A percentile compares a stretch with the other conserved stretches of the same genome.
phyloP scores from a whole-genome alignment of 1,139 yeast species.

The Zygoascus meyerae region DNA sequence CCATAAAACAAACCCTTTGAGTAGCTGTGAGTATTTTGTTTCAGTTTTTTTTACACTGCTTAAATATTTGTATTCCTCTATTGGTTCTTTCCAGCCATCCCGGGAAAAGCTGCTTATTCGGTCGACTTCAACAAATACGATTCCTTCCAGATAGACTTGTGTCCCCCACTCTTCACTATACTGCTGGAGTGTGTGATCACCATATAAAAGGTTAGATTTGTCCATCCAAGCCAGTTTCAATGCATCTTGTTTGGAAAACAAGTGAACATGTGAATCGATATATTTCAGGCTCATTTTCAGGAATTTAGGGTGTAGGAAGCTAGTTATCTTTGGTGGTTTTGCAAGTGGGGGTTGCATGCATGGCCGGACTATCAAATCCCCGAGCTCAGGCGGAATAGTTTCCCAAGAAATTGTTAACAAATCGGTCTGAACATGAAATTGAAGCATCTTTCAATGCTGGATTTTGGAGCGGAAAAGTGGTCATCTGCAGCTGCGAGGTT shows the following conservation, averaged over 20 bases:
- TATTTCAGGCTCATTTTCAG: no score
- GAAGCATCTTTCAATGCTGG: no score
- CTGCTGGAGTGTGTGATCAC: slow-evolving; percentile 24
- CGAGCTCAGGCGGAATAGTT: no score
- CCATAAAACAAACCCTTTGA: slow-evolving; percentile 14
- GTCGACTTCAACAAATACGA: slow-evolving; percentile 33
- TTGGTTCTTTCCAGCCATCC: slow-evolving; percentile 22
- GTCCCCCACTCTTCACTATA: slow-evolving; percentile 17
- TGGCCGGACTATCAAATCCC: no score
- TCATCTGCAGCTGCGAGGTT: no score
- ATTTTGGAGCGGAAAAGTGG: no score
- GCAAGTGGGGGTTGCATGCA: no score
- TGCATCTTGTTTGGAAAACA: slow-evolving; percentile 26
- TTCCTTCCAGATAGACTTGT: slow-evolving; percentile 21
- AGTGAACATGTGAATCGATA: slow-evolving; percentile 36
- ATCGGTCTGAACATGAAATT: no score
- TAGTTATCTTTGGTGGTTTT: no score
- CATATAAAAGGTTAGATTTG: slow-evolving; percentile 21
- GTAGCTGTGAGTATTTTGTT: slow-evolving; percentile 16
- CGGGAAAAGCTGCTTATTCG: slow-evolving; percentile 22
- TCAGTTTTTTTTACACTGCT: slow-evolving; percentile 17
- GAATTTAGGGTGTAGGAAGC: no score
- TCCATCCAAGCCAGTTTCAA: slow-evolving; percentile 33
- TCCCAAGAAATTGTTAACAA: no score
- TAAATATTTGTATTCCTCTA: slow-evolving; percentile 29